Base-by-base conservation (phyloP, 768 basidiomycete genomes). In the Boletales sp. region DNA sequence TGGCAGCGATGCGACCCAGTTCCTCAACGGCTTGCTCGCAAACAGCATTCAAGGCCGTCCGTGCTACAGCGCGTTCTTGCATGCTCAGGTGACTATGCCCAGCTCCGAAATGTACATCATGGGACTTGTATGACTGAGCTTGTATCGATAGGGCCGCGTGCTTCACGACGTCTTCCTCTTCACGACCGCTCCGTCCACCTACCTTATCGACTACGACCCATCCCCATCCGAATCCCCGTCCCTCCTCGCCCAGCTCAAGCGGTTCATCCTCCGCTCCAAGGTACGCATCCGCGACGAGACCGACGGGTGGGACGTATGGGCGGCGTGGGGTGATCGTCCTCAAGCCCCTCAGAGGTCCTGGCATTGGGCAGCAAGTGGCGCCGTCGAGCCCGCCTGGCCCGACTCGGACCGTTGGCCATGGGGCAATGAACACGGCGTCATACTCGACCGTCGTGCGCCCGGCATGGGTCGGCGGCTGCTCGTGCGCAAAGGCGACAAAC, bases 141-240 rank as follows among this genome's bases (percentile, higher is more conserved):
- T 25, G 21, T 31, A 19, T 15, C 19, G 4, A 30, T 49, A 94
- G 93, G 95, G 95, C 36, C 80, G 94, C 63, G 83, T 98, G 30
- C 73, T 96, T 41, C 86, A 93, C 63, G 94, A 97, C 66, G 70
- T 87, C 44, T 94, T 98, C 69, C 74, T 96, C 54, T 90, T 91
- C 65, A 82, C 70, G 39, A 68, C 68, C 17, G 72, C 80, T 12
- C 67, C 74, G 18, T 69, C 66, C 14, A 80, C 78, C 15, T 90
- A 85, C 63, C 68, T 91, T 41, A 66, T 90, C 51, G 90, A 91
- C 63, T 83, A 85, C 60, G 83, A 94, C 64, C 68, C 80, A 11
- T 72, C 81, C 41, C 65, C 77, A 1, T 77, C 84, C 28, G 79
- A 83, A 56, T 77, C 80, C 8, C 76, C 78, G 2, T 67, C 86